A percentile compares a stretch with the other conserved stretches of the same genome.
Conservation (phyloP, 192 early-diverging fungal species). For the Umbelopsis sp. region DNA sequence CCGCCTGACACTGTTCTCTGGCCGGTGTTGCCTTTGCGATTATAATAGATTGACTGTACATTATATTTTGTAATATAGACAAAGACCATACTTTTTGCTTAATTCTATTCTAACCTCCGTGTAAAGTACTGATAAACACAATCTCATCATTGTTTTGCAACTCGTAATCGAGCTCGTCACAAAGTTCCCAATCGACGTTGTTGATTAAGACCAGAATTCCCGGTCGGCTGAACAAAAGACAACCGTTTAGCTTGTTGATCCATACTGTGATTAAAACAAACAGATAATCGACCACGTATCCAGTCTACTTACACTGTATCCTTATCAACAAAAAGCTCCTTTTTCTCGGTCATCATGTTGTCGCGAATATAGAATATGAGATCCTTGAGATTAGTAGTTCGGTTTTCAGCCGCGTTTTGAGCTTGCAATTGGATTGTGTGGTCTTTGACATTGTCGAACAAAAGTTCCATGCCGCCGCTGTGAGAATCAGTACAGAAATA, state of each 20-base stretch:
- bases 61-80: slow-evolving; percentile 2
- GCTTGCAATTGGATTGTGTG: slow-evolving; percentile 55
- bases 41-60: slow-evolving; percentile 19
- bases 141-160: slow-evolving; percentile 80
- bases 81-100: not conserved
- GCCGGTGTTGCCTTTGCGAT: slow-evolving; percentile 9
- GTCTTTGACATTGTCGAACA: slow-evolving; percentile 78
- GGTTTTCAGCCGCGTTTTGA: slow-evolving; percentile 25
- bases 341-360: slow-evolving; percentile 69
- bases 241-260: not conserved
- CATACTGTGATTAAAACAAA: no score
- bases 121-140: slow-evolving; percentile 96
- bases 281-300: not conserved
- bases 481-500: not conserved
- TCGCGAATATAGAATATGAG: slow-evolving; percentile 74
- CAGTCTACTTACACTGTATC: slow-evolving; percentile 73
- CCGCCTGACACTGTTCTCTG: slow-evolving; percentile 3
- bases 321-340: slow-evolving; percentile 84
- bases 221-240: slow-evolving; percentile 65
- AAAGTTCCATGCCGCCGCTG: slow-evolving; percentile 91
- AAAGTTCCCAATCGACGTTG: slow-evolving; percentile 95
- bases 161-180: slow-evolving; percentile 83
- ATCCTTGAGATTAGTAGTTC: slow-evolving; percentile 61
- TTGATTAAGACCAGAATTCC: slow-evolving; percentile 96
- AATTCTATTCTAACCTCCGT: slow-evolving; percentile 79